Evolutionary conservation across 1,284 basidiomycete species (phyloP).

Genomic region (Irpex sp.): DNA sequence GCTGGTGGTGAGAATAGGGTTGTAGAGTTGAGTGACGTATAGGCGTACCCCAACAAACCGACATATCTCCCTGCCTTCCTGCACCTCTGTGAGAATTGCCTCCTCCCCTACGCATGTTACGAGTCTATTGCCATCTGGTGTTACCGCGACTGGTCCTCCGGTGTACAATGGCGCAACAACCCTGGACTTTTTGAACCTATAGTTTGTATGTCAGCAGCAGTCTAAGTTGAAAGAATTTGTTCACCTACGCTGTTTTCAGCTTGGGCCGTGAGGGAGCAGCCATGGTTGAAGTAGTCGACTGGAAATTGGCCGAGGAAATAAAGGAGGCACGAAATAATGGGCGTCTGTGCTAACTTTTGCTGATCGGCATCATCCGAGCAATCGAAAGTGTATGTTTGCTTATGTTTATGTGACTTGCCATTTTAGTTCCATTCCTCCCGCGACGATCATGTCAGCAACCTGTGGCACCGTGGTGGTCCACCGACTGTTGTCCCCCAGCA

Average conservation of each 20-base stretch:
- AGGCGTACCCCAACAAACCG: slow-evolving; percentile 69
- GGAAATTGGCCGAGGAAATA: background rate
- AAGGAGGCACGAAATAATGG: background rate
- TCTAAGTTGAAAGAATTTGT: background rate
- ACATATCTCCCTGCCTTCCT: slow-evolving; percentile 72
- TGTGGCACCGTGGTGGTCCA: too few species aligned
- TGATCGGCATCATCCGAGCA: background rate
- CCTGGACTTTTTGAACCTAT: slow-evolving; percentile 70
- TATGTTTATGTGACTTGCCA: background rate
- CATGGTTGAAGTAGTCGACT: slow-evolving; percentile 1
- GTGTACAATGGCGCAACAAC: slow-evolving; percentile 83
- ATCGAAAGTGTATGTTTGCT: slow-evolving; percentile 2
- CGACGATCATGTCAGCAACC: background rate
- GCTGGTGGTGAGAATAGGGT: background rate
- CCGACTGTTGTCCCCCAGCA: too few species aligned
- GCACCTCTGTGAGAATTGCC: slow-evolving; percentile 78
- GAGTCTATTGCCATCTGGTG: slow-evolving; percentile 75
- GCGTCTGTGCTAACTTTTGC: slow-evolving; percentile 9
- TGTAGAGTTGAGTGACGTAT: slow-evolving; percentile 30
- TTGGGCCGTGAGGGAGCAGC: slow-evolving; percentile 33
- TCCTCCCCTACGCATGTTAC: slow-evolving; percentile 88
- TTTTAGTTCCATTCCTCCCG: background rate
- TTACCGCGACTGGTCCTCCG: slow-evolving; percentile 80
- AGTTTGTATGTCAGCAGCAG: slow-evolving; percentile 4
- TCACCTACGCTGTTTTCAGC: slow-evolving; percentile 54